phyloP scores from a whole-genome alignment of 495 filamentous ascomycete genomes.

The Penicillium ucsense region DNA sequence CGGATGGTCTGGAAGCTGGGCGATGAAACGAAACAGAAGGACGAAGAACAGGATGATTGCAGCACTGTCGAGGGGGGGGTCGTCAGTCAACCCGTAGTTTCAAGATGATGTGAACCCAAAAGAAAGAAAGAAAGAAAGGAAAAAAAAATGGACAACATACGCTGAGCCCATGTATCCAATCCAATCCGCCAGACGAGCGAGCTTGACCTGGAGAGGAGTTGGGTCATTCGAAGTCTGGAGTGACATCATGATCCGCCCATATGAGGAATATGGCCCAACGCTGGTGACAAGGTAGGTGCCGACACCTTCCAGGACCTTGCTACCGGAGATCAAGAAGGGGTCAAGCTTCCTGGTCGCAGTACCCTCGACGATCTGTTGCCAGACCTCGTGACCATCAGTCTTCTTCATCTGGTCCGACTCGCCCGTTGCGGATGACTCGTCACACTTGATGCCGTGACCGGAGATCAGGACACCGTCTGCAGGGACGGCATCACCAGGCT shows the following conservation, averaged over 20 bases:
- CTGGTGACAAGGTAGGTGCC: conserved; percentile 57
- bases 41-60: conserved; percentile 56
- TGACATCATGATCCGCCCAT: conserved; percentile 55
- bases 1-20: conserved; percentile 38
- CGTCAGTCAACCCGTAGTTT: no score
- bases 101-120: no score
- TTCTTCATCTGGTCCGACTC: conserved; percentile 64
- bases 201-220: conserved; percentile 55
- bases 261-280: conserved; percentile 52
- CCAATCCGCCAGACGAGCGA: conserved; percentile 53
- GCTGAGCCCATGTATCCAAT: conserved; percentile 47
- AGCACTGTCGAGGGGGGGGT: conserved; percentile 25
- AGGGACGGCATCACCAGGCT: conserved; percentile 61
- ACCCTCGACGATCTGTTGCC: conserved; percentile 43
- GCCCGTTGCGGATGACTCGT: conserved; percentile 60
- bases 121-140: no score
- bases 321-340: conserved; percentile 54
- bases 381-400: conserved; percentile 48
- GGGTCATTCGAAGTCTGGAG: conserved; percentile 51
- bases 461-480: conserved; percentile 54
- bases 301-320: conserved; percentile 56
- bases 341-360: conserved; percentile 50
- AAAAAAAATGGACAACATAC: conserved; percentile 12
- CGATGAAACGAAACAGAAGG: conserved; percentile 51
- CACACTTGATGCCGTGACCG: conserved; percentile 56